phyloP scores from a whole-genome alignment of 805 yeast species.

The Saccharomycopsis sp. region DNA sequence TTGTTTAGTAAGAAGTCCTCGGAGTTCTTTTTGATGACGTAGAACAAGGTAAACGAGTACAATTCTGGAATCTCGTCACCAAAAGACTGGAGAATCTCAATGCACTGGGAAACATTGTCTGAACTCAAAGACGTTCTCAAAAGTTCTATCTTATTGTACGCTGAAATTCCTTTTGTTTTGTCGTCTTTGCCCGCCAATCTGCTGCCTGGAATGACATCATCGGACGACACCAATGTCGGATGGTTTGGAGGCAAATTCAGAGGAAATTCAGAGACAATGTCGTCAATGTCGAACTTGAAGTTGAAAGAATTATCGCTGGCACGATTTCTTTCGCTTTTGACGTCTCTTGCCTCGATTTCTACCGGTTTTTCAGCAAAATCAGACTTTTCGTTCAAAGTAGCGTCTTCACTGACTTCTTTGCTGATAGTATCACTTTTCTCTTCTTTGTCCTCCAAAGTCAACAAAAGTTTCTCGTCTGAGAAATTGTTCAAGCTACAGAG shows the following conservation, averaged over 20 bases:
- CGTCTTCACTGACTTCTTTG: conserved; percentile 22
- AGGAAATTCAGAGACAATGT: conserved; percentile 4
- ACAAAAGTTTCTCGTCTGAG: conserved; percentile 15
- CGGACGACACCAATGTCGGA: conserved; percentile 2
- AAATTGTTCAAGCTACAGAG: conserved; percentile 44
- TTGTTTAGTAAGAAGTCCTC: conserved; percentile 36
- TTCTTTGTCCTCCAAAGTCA: conserved; percentile 2
- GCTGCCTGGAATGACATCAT: not conserved
- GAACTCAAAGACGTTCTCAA: conserved; percentile 60
- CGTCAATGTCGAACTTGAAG: conserved; percentile 10
- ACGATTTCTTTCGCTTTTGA: not conserved
- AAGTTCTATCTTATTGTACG: conserved; percentile 50
- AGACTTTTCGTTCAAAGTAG: conserved; percentile 16
- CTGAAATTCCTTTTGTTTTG: conserved; percentile 29
- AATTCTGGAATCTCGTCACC: conserved; percentile 61
- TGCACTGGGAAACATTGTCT: conserved; percentile 50
- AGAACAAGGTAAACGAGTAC: conserved; percentile 56
- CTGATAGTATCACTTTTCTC: not conserved
- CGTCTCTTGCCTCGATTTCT: conserved; percentile 1
- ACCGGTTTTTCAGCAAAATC: not conserved
- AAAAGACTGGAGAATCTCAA: conserved; percentile 48
- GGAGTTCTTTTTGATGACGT: conserved; percentile 23
- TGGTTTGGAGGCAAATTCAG: conserved; percentile 2
- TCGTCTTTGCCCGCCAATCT: conserved; percentile 23
- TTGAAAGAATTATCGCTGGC: not conserved